Evolutionary conservation across 1,139 yeast species (phyloP).

Genomic region (Tardiomyces blankii): DNA sequence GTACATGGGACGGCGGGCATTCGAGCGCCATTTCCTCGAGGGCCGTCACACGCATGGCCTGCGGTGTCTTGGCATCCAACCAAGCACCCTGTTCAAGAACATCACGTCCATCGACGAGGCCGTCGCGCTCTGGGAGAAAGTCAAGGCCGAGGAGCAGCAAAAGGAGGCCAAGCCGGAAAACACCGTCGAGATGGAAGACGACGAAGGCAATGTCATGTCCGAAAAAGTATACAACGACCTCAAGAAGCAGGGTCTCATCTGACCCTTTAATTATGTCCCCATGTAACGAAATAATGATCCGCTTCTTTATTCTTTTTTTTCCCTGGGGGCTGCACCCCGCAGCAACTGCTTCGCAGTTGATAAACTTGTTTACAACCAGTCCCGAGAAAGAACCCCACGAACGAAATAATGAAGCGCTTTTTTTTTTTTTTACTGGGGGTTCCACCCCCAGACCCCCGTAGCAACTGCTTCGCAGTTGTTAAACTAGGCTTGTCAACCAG

Average conservation of each 20-base stretch:
- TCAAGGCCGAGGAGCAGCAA: conserved; percentile 32
- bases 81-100: conserved; percentile 45
- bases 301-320: background rate
- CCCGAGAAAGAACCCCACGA: too few relatives aligned
- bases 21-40: conserved; percentile 63
- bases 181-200: conserved; percentile 78
- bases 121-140: conserved; percentile 38
- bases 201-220: conserved; percentile 86
- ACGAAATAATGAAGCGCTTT: too few relatives aligned
- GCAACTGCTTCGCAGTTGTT: too few relatives aligned
- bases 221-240: conserved; percentile 72
- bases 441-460: too few relatives aligned
- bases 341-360: too few relatives aligned
- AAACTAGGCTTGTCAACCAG: too few relatives aligned
- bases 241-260: conserved; percentile 71
- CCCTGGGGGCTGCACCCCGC: too few relatives aligned
- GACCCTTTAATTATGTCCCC: background rate
- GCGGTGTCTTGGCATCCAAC: conserved; percentile 59
- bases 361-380: too few relatives aligned
- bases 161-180: conserved; percentile 39
- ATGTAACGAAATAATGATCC: background rate
- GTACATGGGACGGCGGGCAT: conserved; percentile 66
- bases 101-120: conserved; percentile 65
- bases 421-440: too few relatives aligned
- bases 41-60: conserved; percentile 66